Conservation (phyloP, 768 basidiomycete genomes). For the Dacryopinax spathularia region DNA sequence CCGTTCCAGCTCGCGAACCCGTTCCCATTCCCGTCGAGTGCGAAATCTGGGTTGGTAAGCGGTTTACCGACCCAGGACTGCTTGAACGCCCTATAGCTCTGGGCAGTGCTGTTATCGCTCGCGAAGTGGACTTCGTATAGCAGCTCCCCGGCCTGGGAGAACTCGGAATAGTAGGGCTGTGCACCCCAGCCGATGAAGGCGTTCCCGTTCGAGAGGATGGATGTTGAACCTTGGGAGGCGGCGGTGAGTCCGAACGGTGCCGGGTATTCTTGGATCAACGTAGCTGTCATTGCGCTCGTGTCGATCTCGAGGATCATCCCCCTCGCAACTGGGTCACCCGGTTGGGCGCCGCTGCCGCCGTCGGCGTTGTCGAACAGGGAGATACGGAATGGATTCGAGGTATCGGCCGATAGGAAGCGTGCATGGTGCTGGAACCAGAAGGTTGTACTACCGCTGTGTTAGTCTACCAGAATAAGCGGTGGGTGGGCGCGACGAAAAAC, state of each 20-base stretch:
- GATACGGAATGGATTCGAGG: conserved; percentile 6
- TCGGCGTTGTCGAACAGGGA: conserved; percentile 21
- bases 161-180: conserved; percentile 15
- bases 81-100: conserved; percentile 17
- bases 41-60: conserved; percentile 8
- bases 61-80: conserved; percentile 14
- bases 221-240: conserved; percentile 14
- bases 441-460: conserved; percentile 5
- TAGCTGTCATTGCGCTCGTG: conserved; percentile 12
- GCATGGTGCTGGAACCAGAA: conserved; percentile 13
- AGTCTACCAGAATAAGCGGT: background rate
- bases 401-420: conserved; percentile 8
- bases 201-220: conserved; percentile 12
- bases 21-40: conserved; percentile 7
- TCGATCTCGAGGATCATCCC: conserved; percentile 17
- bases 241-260: conserved; percentile 5
- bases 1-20: conserved; percentile 20
- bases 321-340: conserved; percentile 12
- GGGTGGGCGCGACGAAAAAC: background rate
- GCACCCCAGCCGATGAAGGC: conserved; percentile 17
- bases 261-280: conserved; percentile 7
- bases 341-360: conserved; percentile 10
- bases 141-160: conserved; percentile 11
- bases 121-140: conserved; percentile 16
- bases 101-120: conserved; percentile 9